These are phyloP conservation scores for Ogataea zsoltii DNA, from an alignment of 805 yeast genomes.

Conservation along the genomic window DNA sequence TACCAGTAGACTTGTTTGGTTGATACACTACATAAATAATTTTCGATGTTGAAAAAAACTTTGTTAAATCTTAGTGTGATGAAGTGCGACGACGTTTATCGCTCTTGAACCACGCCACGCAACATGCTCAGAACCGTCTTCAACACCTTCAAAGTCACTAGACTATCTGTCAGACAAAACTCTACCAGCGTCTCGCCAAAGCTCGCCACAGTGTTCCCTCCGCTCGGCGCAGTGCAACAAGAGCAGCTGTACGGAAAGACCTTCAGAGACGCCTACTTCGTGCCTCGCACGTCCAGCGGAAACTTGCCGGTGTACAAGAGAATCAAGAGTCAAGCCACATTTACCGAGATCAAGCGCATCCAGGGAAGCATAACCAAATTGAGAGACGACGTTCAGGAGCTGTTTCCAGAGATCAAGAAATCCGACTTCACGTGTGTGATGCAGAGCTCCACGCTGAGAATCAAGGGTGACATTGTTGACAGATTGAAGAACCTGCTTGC, in stretches of 20 bases:
- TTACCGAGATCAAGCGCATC: conserved; percentile 73
- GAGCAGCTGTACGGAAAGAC: conserved; percentile 33
- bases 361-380: conserved; percentile 67
- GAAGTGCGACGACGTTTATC: too few species aligned
- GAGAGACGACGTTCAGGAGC: conserved; percentile 60
- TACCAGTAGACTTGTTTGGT: neutral
- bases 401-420: conserved; percentile 48
- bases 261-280: conserved; percentile 41
- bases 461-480: conserved; percentile 47
- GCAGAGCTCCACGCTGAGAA: conserved; percentile 53
- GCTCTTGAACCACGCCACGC: too few species aligned
- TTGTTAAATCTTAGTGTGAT: too few species aligned
- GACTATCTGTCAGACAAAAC: conserved; percentile 16
- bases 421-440: conserved; percentile 46
- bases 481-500: conserved; percentile 38
- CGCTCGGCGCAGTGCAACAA: conserved; percentile 23
- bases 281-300: conserved; percentile 57
- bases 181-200: conserved; percentile 17
- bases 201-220: conserved; percentile 27
- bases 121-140: conserved; percentile 4
- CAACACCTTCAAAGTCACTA: neutral
- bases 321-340: conserved; percentile 56
- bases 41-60: neutral
- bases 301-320: conserved; percentile 83
- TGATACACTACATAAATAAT: neutral